Conservation (phyloP, 768 basidiomycete genomes). For the Collybiopsis luxurians region DNA sequence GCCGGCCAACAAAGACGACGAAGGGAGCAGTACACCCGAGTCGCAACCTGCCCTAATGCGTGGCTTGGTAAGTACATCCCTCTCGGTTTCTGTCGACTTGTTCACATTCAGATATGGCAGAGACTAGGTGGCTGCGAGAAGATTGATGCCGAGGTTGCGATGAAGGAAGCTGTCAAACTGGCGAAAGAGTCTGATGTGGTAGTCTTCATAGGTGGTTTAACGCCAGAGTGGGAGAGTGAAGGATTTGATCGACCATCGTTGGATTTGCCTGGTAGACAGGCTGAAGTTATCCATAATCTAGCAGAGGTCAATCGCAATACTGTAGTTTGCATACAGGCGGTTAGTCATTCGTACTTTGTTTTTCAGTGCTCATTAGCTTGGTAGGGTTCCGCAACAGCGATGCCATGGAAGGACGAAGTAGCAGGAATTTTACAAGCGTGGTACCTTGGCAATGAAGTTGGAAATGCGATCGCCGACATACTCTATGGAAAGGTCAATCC, state of each 20-base stretch:
- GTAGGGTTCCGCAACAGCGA: conserved; percentile 66
- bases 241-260: conserved; percentile 68
- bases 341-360: conserved; percentile 22
- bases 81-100: not conserved
- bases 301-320: conserved; percentile 55
- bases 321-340: conserved; percentile 60
- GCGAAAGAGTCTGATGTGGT: conserved; percentile 56
- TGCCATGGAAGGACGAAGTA: conserved; percentile 69
- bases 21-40: conserved; percentile 32
- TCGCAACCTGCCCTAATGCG: conserved; percentile 70
- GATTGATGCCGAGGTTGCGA: conserved; percentile 54
- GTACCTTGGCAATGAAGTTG: conserved; percentile 65
- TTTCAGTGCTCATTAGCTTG: not conserved
- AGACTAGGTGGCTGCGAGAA: conserved; percentile 68
- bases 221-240: conserved; percentile 75
- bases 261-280: conserved; percentile 54
- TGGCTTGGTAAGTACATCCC: conserved; percentile 44
- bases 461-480: conserved; percentile 66
- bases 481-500: conserved; percentile 63
- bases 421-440: conserved; percentile 58
- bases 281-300: conserved; percentile 54
- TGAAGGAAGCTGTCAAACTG: conserved; percentile 52
- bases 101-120: conserved; percentile 27
- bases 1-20: conserved; percentile 33
- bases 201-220: conserved; percentile 57